Base-by-base conservation (phyloP, 2,329 filamentous ascomycete genomes). In the Diaporthe vaccinii region DNA sequence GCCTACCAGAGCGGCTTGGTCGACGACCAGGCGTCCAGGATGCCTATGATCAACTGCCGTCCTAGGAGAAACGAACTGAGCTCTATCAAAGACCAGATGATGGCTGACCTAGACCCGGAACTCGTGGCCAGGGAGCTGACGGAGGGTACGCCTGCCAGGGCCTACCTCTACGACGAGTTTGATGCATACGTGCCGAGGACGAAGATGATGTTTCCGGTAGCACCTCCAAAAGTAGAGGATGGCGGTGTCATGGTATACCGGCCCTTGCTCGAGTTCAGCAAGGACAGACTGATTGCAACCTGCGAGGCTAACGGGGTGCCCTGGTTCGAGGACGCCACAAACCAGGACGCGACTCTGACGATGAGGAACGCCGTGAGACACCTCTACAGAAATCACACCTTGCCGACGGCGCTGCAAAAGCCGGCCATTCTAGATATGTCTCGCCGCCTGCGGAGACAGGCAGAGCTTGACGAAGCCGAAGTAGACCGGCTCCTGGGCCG, bases 311-410 rank as follows among this genome's bases (percentile, higher is more conserved):
- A 92, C 78, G 84, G 87, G 0, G 85, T 97, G 14, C 84, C 86
- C 0, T 98, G 95, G 93, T 94, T 95, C 77, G 94, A 97, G 81
- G 97, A 99, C 82, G 85, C 87, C 57, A 98, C 96, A 2, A 99
- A 99, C 80, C 83, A 87, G 22, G 93, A 98, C 79, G 89, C 87
- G 12, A 95, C 92, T 0, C 84, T 97, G 75, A 98, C 97, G 0
- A 84, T 89, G 59, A 91, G 97, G 51, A 99, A 99, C 80, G 92
- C 96, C 0, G 87, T 98, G 51, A 91, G 96, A 44, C 86, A 93
- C 81, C 82, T 98, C 58, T 87, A 90, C 28, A 84, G 86, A 36
- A 84, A 88, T 6, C 84, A 92, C 75, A 80, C 82, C 3, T 85
- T 98, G 5, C 96, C 97, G 0, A 82, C 82, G 14, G 95, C 95